A percentile compares a stretch with the other conserved stretches of the same genome.
Conservation (phyloP, 106 monocot species). For the Dioscorea dumetorum region DNA sequence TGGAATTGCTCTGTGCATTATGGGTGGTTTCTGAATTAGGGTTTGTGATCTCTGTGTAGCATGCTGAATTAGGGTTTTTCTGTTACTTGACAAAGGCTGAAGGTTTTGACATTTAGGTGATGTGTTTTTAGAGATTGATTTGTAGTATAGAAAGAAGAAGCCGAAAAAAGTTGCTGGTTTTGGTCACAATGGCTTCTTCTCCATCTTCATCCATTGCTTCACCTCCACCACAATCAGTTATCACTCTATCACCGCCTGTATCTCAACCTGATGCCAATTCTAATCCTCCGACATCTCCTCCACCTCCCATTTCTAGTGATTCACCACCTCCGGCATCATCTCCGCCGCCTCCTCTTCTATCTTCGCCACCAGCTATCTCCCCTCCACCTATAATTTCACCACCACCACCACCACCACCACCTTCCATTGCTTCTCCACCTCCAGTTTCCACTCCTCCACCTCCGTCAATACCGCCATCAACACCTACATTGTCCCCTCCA, state of each 20-base stretch:
- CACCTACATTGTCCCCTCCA: not conserved
- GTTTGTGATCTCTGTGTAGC: too few relatives aligned
- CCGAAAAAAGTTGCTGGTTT: not conserved
- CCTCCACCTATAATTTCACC: not conserved
- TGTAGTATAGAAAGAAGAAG: not conserved
- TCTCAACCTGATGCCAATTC: not conserved
- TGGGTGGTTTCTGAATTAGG: not conserved
- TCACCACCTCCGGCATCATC: not conserved
- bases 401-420: conserved; percentile 4
- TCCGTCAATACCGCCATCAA: not conserved
- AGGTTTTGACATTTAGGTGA: too few relatives aligned
- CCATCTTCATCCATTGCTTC: conserved; percentile 4
- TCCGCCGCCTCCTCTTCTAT: not conserved
- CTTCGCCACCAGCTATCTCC: not conserved
- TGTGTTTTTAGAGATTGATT: not conserved
- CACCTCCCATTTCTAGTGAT: not conserved
- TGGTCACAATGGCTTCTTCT: not conserved
- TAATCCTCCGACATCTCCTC: not conserved
- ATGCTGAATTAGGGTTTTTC: too few relatives aligned
- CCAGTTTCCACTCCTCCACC: not conserved
- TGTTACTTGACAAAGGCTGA: too few relatives aligned
- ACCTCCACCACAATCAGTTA: not conserved
- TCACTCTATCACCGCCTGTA: not conserved
- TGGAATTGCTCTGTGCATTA: not conserved
- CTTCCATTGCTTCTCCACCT: not conserved